These are phyloP conservation scores for Pythium aristosporum DNA, from an alignment of 352 stramenopile species.

Conservation along the genomic window DNA sequence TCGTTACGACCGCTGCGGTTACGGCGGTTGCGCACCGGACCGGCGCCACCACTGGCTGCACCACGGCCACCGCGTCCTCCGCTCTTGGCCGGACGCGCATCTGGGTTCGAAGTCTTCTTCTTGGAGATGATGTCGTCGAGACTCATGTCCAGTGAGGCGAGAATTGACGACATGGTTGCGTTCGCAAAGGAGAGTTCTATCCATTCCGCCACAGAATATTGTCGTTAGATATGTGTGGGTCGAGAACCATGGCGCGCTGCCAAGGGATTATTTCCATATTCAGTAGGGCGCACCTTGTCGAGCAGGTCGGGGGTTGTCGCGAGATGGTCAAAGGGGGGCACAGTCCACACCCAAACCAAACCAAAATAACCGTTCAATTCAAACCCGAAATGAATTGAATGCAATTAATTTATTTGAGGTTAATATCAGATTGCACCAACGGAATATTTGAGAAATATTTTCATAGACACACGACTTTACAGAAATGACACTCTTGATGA, in stretches of 20 bases:
- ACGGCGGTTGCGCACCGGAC: constrained; percentile 56
- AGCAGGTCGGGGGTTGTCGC: not conserved
- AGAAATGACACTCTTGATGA: no score
- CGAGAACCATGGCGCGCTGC: not conserved
- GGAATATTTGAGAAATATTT: no score
- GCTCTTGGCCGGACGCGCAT: constrained; percentile 48
- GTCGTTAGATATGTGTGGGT: not conserved
- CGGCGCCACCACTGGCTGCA: constrained; percentile 25
- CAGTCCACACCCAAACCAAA: not conserved
- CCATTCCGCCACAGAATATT: not conserved
- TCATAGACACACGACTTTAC: no score
- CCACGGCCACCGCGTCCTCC: constrained; percentile 14
- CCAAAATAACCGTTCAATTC: not conserved
- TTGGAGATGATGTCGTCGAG: constrained; percentile 79
- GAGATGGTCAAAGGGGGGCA: not conserved
- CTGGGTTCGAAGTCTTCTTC: constrained; percentile 60
- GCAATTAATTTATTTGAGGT: not conserved
- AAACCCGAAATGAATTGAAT: not conserved
- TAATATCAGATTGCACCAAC: no score
- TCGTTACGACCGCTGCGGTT: constrained; percentile 43
- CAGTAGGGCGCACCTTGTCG: not conserved
- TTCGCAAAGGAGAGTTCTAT: constrained; percentile 7
- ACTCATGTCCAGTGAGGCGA: constrained; percentile 83
- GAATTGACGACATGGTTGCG: constrained; percentile 68
- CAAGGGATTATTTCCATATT: not conserved